phyloP scores from a whole-genome alignment of 139 green algal species.

The Picochlorum costavermella region DNA sequence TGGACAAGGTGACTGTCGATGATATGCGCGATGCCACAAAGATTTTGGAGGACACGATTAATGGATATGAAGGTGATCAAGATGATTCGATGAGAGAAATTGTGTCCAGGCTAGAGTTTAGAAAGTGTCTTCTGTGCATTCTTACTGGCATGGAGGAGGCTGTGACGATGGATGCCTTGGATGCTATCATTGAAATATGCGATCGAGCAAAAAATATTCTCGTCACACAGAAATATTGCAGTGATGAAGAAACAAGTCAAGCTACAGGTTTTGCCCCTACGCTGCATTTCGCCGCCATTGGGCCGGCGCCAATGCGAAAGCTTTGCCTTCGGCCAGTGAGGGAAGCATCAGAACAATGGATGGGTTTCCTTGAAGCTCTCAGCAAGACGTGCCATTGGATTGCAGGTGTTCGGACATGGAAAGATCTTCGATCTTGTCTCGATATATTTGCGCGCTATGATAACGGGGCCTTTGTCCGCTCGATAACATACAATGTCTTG shows the following conservation, averaged over 20 bases:
- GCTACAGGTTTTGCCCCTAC: conserved; percentile 37
- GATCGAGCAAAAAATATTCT: too few species aligned
- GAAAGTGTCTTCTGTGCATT: conserved; percentile 14
- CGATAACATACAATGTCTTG: neutral
- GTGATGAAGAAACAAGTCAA: neutral
- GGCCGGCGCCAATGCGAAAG: conserved; percentile 43
- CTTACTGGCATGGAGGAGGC: neutral
- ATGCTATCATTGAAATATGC: too few species aligned
- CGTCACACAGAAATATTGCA: too few species aligned
- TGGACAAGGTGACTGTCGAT: conserved; percentile 17
- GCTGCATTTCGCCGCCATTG: conserved; percentile 54
- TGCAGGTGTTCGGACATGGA: conserved; percentile 29
- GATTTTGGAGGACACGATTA: conserved; percentile 11
- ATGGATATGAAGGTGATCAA: neutral
- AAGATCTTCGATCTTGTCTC: conserved; percentile 24
- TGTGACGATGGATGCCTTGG: neutral
- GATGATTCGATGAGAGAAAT: conserved; percentile 15
- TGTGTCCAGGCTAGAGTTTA: conserved; percentile 38
- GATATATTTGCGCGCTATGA: conserved; percentile 1
- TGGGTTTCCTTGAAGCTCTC: conserved; percentile 38
- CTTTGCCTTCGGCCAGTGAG: conserved; percentile 27
- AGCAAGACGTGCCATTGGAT: conserved; percentile 11
- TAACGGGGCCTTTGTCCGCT: conserved; percentile 1
- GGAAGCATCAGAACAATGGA: conserved; percentile 38
- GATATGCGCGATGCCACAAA: conserved; percentile 10